Evolutionary conservation across 2,329 filamentous ascomycete species (phyloP), one percentile per base, ranked within the genome.

Genomic region (Aureobasidium sp.): DNA sequence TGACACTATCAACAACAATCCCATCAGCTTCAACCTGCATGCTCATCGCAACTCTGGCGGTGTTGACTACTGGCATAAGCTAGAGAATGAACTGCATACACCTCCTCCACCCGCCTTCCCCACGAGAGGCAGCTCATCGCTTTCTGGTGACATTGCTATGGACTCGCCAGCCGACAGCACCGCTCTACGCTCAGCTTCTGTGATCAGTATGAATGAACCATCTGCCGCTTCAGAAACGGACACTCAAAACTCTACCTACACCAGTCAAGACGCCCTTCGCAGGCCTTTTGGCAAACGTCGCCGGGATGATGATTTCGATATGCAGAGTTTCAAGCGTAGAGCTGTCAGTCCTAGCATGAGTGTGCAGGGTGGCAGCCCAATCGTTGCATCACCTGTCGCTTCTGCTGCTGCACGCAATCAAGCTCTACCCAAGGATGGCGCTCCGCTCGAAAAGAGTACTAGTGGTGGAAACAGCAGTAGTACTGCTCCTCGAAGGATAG

Each of bases 271-370:
- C 75, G 62, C 57, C 5, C 57, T 60, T 11, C 57, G 57, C 45
- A 39, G 57, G n/a, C 45, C 45, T 2, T 74, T 72, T 7, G 75
- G 74, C 73, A 94, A 93, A 73, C 86, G 93, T n/a, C 84, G 91
- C 24, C 83, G 91, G 61, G 93, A 97, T 65, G 91, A 96, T 69
- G 92, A 97, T 69, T 88, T 96, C 62, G 92, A 97, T 71, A 87
- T 90, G 1, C 82, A 86, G 42, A 89, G 87, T 64, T 92, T 97
- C 78, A 97, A 97, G 76, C 84, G 93, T 17, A 85, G 93, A 47
- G 93, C 93, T 27, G 93, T 97, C 2, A 94, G 89, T 63, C 93
- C 93, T 0, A 90, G 92, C 17, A 86, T 97, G 80, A 96, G 91
- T 72, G 87, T 88, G 1, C 91, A 96, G 69, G 53, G 49, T 7